Percentiles rank a stretch among this genome's conserved stretches.
Evolutionary conservation across 208 protist species (phyloP).

Genomic region (Strigomonas galati): DNA sequence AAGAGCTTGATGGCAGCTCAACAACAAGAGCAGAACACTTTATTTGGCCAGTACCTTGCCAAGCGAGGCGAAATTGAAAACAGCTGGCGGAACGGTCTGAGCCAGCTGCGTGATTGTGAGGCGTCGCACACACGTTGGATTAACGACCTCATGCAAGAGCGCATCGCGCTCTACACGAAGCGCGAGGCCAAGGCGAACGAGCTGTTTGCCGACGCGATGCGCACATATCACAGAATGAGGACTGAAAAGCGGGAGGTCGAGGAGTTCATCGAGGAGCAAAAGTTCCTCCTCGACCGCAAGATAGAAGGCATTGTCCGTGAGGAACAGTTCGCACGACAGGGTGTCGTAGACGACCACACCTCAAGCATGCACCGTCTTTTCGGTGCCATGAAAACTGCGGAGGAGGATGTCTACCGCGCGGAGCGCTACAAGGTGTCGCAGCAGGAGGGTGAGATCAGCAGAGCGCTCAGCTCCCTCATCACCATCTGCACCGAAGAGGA

Average conservation of each 20-base stretch:
- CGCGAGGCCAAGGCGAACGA: slow-evolving; percentile 8
- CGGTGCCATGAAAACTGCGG: background rate
- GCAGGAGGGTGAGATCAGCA: slow-evolving; percentile 1
- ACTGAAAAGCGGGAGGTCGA: background rate
- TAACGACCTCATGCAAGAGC: background rate
- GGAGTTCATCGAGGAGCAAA: background rate
- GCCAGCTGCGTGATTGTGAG: background rate
- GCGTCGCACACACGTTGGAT: background rate
- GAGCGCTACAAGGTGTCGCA: slow-evolving; percentile 11
- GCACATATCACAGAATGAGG: background rate
- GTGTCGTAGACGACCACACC: background rate
- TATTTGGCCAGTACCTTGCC: slow-evolving; percentile 21
- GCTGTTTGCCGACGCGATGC: slow-evolving; percentile 9
- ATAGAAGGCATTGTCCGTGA: background rate
- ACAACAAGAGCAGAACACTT: slow-evolving; percentile 22
- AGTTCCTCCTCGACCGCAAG: background rate
- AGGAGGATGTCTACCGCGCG: slow-evolving; percentile 12
- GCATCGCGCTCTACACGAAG: slow-evolving; percentile 12
- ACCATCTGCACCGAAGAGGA: slow-evolving; percentile 34
- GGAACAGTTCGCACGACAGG: background rate
- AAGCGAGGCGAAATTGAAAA: background rate
- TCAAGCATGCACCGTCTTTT: background rate
- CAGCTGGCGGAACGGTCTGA: background rate
- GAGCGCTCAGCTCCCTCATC: slow-evolving; percentile 17
- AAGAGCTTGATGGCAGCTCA: slow-evolving; percentile 21